Evolutionary conservation across 805 yeast species (phyloP), one percentile per base, ranked within the genome.

Genomic region (Metschnikowia gruessii): DNA sequence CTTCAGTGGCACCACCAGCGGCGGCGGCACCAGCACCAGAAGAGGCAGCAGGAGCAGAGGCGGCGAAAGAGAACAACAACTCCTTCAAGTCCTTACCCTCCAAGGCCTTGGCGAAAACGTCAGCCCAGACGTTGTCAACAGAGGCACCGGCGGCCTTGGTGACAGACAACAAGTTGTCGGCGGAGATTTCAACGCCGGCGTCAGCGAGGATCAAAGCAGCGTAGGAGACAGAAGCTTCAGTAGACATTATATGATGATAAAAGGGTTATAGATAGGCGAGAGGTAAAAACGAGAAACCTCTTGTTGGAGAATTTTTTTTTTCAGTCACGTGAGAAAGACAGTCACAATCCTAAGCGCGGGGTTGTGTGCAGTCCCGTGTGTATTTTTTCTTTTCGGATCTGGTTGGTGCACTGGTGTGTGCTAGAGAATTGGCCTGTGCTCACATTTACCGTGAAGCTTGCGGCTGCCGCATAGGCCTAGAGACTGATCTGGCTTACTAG

Each of bases 131-230:
- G 66, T 74, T 49, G 52, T 87, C 95, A 66, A 85, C 87, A 48
- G 79, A 75, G 66, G 90, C 82, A 71, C 88, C 87, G 62, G 96
- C 96, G 62, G 95, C 87, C 65, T 75, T 66, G 72, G 88, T 76
- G 70, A 88, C 75, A 59, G 94, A 73, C 66, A 81, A 72, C 63
- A 88, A 78, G 81, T 87, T 88, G 73, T 86, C 92, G 62, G 94
- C 52, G 59, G 96, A 81, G 83, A 94, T 82, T 76, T 91, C 97
- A 69, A 89, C 78, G 68, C 89, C 97, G 68, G 97, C 88, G 72
- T 92, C 99, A 61, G 97, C 96, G 76, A 92, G 82, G 79, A 92
- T 90, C 76, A 92, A 84, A 70, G 98, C 96, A 74, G 99, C 98
- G 87, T 89, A 90, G 64, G 97, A 87, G 70, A 89, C 88, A 70